Evolutionary conservation across 129 eudicot genomes (phyloP).

Genomic region (Tagetes erecta): DNA sequence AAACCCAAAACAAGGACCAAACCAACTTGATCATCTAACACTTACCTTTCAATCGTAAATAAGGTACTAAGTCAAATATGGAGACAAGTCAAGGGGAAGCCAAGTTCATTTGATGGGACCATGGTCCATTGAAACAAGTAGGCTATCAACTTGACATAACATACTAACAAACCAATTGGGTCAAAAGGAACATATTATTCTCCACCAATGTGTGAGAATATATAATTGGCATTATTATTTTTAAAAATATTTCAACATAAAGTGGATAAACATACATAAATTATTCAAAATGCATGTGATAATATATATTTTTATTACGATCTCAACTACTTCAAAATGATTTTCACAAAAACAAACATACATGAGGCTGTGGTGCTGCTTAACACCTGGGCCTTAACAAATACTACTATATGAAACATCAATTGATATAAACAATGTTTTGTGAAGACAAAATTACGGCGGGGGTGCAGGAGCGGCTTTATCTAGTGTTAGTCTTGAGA

Average conservation of each 20-base stretch:
- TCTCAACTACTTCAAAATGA: no score
- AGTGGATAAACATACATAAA: no score
- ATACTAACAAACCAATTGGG: constrained; percentile 26
- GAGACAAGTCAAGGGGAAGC: not conserved
- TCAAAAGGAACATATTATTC: constrained; percentile 33
- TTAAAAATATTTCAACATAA: no score
- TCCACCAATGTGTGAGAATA: constrained; percentile 20
- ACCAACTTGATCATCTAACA: not conserved
- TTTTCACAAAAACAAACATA: constrained; percentile 18
- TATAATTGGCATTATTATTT: not conserved
- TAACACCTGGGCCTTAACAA: constrained; percentile 2
- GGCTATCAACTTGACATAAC: constrained; percentile 31
- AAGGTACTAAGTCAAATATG: not conserved
- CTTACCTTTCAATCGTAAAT: not conserved
- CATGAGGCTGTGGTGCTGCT: constrained; percentile 18
- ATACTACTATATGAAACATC: constrained; percentile 19
- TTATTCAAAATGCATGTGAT: no score
- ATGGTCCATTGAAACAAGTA: constrained; percentile 21
- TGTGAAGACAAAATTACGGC: not conserved
- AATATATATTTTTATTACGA: no score
- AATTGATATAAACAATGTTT: constrained; percentile 11
- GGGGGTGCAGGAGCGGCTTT: constrained; percentile 37
- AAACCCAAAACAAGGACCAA: not conserved
- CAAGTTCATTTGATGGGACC: not conserved
- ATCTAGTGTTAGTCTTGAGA: constrained; percentile 53